Evolutionary conservation across 306 rosid genomes (phyloP).

Genomic region (Quillaja saponaria): DNA sequence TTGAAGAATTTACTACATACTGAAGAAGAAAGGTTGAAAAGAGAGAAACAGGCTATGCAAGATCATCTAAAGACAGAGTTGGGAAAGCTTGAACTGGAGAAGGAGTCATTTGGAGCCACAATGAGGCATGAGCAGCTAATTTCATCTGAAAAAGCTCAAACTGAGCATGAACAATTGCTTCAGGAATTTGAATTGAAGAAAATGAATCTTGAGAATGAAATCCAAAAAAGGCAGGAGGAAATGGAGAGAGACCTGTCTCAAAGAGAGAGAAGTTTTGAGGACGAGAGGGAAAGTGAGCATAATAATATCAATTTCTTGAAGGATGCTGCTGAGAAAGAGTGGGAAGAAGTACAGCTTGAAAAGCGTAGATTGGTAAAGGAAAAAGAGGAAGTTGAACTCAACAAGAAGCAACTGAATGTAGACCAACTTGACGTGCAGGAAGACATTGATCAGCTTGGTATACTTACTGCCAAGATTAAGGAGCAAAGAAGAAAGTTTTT

Average conservation of each 20-base stretch:
- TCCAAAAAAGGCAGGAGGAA: conserved; percentile 56
- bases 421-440: conserved; percentile 65
- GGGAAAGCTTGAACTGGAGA: conserved; percentile 69
- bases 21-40: conserved; percentile 70
- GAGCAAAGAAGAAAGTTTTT: conserved; percentile 67
- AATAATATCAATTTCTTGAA: conserved; percentile 53
- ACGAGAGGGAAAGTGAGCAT: conserved; percentile 61
- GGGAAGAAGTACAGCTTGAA: conserved; percentile 60
- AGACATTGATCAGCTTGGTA: conserved; percentile 73
- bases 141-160: conserved; percentile 60
- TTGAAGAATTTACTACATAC: conserved; percentile 45
- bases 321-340: conserved; percentile 61
- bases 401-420: conserved; percentile 57
- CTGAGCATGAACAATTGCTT: conserved; percentile 52
- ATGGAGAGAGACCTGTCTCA: conserved; percentile 55
- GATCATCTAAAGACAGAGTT: conserved; percentile 58
- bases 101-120: conserved; percentile 58
- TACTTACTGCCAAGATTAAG: conserved; percentile 75
- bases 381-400: conserved; percentile 54
- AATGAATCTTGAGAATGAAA: conserved; percentile 61
- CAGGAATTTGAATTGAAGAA: conserved; percentile 64
- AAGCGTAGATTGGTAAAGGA: conserved; percentile 51
- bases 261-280: conserved; percentile 66
- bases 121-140: conserved; percentile 56
- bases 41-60: conserved; percentile 53